These are phyloP conservation scores for Tetrastigma voinierianum DNA, from an alignment of 164 flowering plant species.

Conservation along the genomic window DNA sequence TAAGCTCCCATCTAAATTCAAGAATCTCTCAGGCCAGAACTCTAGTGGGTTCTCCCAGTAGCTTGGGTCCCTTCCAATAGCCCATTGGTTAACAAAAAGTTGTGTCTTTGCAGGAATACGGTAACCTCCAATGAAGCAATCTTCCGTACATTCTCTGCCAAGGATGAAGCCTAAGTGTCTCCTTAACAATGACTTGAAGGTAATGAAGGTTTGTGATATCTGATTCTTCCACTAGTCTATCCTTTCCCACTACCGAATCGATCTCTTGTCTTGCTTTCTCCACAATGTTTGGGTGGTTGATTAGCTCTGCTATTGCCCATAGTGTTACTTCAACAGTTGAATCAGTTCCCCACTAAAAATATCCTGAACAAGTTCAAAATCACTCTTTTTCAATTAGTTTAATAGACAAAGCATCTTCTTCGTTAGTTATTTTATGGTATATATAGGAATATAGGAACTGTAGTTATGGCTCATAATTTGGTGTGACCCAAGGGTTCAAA, in stretches of 20 bases:
- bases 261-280: no score
- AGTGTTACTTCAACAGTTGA: constrained; percentile 9
- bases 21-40: constrained; percentile 63
- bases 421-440: no score
- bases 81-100: constrained; percentile 48
- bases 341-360: constrained; percentile 20
- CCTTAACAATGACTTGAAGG: no score
- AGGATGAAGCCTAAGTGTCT: constrained; percentile 63
- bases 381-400: no score
- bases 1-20: constrained; percentile 10
- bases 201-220: no score
- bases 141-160: constrained; percentile 29
- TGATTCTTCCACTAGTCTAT: no score
- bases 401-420: no score
- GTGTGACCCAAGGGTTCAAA: no score
- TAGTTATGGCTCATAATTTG: no score
- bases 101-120: constrained; percentile 43
- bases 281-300: constrained; percentile 28
- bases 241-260: no score
- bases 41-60: constrained; percentile 52
- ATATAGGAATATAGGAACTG: no score
- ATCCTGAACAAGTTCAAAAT: constrained; percentile 8
- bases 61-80: constrained; percentile 56
- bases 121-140: constrained; percentile 39
- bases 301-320: constrained; percentile 28